phyloP scores from a whole-genome alignment of 441 rosid genomes.

The Mallotus repandus region DNA sequence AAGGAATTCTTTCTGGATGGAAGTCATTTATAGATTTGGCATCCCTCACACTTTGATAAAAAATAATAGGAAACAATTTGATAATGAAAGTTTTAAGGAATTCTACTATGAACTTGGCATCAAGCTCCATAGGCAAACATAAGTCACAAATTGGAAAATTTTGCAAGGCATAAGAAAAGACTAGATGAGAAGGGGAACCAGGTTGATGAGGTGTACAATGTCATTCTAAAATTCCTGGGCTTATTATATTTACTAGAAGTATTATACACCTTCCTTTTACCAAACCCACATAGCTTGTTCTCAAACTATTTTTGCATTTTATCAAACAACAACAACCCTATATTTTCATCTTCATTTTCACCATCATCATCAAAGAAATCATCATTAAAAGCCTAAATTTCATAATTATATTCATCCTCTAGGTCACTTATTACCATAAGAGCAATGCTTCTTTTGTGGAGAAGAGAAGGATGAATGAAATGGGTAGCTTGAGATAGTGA shows the following conservation, averaged over 20 bases:
- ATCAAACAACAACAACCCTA: constrained; percentile 38
- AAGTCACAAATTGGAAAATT: too few species aligned
- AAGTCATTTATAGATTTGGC: background rate
- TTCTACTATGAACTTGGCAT: too few species aligned
- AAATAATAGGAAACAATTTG: background rate
- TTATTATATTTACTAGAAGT: constrained; percentile 68
- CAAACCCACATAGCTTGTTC: constrained; percentile 70
- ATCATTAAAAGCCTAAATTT: constrained; percentile 37
- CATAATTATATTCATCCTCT: constrained; percentile 41
- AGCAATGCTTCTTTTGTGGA: constrained; percentile 3
- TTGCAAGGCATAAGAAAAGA: too few species aligned
- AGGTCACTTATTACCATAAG: constrained; percentile 30
- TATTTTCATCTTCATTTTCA: constrained; percentile 31
- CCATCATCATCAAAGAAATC: constrained; percentile 25
- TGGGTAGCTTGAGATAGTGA: constrained; percentile 22
- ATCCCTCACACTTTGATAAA: background rate
- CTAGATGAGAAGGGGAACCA: too few species aligned
- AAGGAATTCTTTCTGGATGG: too few species aligned
- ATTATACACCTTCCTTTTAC: constrained; percentile 66
- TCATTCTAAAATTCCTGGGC: too few species aligned
- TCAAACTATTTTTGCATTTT: constrained; percentile 68
- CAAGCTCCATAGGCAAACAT: too few species aligned
- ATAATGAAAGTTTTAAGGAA: too few species aligned
- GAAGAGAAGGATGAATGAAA: constrained; percentile 11
- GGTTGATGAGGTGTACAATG: too few species aligned